Evolutionary conservation across 1,284 basidiomycete genomes (phyloP).

Genomic region (Ceratobasidium theobromae): DNA sequence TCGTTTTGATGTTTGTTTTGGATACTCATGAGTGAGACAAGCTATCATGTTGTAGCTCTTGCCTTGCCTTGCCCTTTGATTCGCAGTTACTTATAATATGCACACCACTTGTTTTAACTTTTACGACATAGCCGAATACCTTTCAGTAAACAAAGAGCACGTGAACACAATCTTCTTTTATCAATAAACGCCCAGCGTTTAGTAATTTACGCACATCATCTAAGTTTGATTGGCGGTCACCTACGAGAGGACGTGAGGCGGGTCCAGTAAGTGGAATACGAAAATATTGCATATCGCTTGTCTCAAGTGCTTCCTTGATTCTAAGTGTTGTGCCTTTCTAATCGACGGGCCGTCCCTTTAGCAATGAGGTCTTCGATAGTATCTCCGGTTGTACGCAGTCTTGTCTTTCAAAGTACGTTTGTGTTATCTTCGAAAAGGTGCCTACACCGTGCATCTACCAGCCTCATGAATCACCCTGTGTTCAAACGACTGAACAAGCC

Average conservation of each 20-base stretch:
- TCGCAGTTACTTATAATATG: neutral
- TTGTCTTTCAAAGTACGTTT: neutral
- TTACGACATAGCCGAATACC: neutral
- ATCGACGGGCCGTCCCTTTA: neutral
- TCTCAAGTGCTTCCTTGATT: neutral
- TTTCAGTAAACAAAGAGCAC: slow-evolving; percentile 1
- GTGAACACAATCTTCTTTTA: neutral
- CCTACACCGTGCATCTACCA: neutral
- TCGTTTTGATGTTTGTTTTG: slow-evolving; percentile 17
- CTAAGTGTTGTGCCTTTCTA: neutral
- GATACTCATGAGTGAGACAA: neutral
- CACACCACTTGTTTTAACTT: neutral
- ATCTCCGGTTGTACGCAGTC: neutral
- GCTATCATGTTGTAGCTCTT: neutral
- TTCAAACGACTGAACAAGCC: slow-evolving; percentile 1
- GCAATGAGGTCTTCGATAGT: neutral
- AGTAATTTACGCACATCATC: slow-evolving; percentile 18
- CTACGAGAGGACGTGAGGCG: neutral
- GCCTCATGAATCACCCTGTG: neutral
- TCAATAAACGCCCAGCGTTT: slow-evolving; percentile 12
- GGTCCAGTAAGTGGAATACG: neutral
- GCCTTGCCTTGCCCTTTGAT: slow-evolving; percentile 1
- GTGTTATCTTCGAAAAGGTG: neutral
- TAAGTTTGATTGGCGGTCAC: neutral
- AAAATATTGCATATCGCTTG: neutral